Evolutionary conservation across 352 stramenopile genomes (phyloP).

Genomic region (Phytophthora kernoviae): DNA sequence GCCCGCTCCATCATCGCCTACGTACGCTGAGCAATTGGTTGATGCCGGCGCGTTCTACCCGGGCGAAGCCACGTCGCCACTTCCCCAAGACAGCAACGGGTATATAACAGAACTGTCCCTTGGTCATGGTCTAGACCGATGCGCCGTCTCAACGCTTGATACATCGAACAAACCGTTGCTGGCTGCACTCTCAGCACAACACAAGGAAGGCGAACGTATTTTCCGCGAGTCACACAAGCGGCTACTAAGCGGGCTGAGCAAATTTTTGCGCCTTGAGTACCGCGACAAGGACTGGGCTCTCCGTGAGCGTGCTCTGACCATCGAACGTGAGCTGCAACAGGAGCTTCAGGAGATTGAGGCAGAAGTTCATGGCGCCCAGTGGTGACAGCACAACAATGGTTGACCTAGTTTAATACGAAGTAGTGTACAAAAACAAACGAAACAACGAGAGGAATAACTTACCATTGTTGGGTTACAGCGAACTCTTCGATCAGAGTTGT

Average conservation of each 20-base stretch:
- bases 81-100: conserved; percentile 12
- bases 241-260: conserved; percentile 55
- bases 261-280: conserved; percentile 70
- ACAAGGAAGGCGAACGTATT: conserved; percentile 44
- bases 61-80: conserved; percentile 14
- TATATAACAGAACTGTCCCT: conserved; percentile 13
- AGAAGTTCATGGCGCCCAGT: conserved; percentile 39
- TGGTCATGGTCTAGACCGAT: conserved; percentile 27
- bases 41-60: conserved; percentile 17
- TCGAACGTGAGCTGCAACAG: conserved; percentile 72
- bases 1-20: conserved; percentile 33
- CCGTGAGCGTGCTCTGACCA: conserved; percentile 52
- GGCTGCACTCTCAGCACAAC: conserved; percentile 41
- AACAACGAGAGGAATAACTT: conserved; percentile 24
- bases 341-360: conserved; percentile 56
- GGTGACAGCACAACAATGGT: conserved; percentile 31
- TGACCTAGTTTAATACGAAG: no score
- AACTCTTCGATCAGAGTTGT: conserved; percentile 38
- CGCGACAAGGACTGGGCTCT: conserved; percentile 43
- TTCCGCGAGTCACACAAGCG: conserved; percentile 49
- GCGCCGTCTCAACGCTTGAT: conserved; percentile 32
- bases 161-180: conserved; percentile 40
- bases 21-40: conserved; percentile 27
- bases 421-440: no score
- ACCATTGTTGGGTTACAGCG: conserved; percentile 6